phyloP scores from a whole-genome alignment of 129 eudicot species.

The Oenanthe sinensis region DNA sequence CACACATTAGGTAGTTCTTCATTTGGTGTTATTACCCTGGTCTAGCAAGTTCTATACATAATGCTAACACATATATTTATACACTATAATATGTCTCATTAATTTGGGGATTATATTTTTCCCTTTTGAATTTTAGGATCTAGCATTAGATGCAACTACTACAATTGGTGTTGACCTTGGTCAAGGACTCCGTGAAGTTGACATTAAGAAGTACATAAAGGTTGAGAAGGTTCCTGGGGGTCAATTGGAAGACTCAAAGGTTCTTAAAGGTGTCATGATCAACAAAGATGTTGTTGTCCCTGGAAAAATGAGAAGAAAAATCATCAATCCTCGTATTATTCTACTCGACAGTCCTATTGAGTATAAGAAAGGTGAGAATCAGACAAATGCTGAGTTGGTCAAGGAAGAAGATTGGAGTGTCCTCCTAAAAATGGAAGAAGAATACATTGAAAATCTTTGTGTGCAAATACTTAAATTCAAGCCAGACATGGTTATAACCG shows the following conservation, averaged over 20 bases:
- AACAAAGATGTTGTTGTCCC: conserved; percentile 86
- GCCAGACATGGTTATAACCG: conserved; percentile 82
- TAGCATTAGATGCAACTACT: conserved; percentile 82
- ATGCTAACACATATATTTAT: too few relatives aligned
- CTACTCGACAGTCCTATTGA: conserved; percentile 80
- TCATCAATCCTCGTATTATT: conserved; percentile 59
- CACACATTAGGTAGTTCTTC: not conserved
- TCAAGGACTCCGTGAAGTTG: conserved; percentile 85
- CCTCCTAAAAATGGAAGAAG: conserved; percentile 84
- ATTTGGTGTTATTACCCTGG: not conserved
- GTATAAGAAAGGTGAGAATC: conserved; percentile 92
- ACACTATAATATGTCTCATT: too few relatives aligned
- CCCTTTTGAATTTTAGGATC: conserved; percentile 36
- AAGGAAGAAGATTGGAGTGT: conserved; percentile 89
- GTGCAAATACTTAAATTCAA: conserved; percentile 70
- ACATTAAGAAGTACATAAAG: conserved; percentile 82
- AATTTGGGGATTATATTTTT: too few relatives aligned
- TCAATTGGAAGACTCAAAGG: conserved; percentile 49
- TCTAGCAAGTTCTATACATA: not conserved
- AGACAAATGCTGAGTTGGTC: conserved; percentile 81
- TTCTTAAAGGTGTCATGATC: conserved; percentile 71
- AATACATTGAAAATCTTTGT: conserved; percentile 72
- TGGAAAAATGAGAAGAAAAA: conserved; percentile 80
- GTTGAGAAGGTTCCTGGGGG: conserved; percentile 88
- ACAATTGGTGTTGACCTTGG: conserved; percentile 88